Base-by-base conservation (phyloP, 1,284 basidiomycete genomes). In the Sphagnurus paluster region DNA sequence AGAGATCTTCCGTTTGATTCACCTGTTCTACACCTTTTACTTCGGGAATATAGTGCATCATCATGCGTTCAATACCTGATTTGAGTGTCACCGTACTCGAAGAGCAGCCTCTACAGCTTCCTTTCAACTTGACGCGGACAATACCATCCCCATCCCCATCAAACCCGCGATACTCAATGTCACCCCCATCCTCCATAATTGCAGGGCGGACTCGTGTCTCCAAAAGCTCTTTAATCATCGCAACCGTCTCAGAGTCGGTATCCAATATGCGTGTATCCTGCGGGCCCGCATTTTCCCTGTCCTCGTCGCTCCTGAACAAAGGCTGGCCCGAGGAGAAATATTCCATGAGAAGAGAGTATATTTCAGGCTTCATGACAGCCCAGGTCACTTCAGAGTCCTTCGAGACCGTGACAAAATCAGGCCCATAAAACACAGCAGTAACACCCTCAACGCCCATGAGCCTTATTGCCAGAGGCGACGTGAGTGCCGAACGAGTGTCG, bases 11-110 rank as follows among this genome's bases (percentile, higher is more conserved):
- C 21, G n/a, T 4, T 38, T 20, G 10, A 65, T 76, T 63, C 52
- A 88, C 92, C 82, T 98, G 94, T 61, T 98, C 92, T 5, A 99
- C 94, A n/a, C 84, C 85, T 67, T 96, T 89, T 25, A 99, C 96
- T 68, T 99, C 95, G 5, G 96, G 96, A 45, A 99, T 92, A 62
- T 98, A 99, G 69, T 99, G 96, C 91, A 93, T 96, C 60, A 99
- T 74, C 97, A 99, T 99, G 51, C 96, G 78, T 73, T 99, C 97
- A 45, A 98, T 96, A 3, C 95, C 94, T 55, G 80, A 85, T 76
- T 98, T 99, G 52, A 99, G 75, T 13, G 96, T 99, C 21, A 99
- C 95, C 9, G 92, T 87, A 60, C 89, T 93, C 28, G 89, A 93
- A 54, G 85, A 84, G 68, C 96, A 99, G 5, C 97, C 96, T 60